Base-by-base conservation (phyloP, 2,329 filamentous ascomycete genomes). In the Pseudonectria buxi region DNA sequence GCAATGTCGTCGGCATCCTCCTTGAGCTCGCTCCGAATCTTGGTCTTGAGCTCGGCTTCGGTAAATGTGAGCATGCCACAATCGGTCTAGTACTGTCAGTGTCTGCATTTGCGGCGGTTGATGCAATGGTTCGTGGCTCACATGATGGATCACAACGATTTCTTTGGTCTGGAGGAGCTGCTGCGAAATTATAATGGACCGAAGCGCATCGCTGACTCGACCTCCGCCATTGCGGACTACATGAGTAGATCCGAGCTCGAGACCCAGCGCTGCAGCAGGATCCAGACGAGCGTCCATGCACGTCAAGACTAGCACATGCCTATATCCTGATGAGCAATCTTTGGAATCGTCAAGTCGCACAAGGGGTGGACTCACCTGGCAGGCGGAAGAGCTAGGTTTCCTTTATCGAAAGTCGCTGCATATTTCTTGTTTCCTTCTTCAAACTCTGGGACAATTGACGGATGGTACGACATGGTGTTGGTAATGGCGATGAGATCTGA, bases 231-330 rank as follows among this genome's bases (percentile, higher is more conserved):
- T 87, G 36, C 83, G 78, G 39, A 87, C 80, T 14, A 86, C 74
- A 57, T 90, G 84, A 1, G 84, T 84, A 45, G 86, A 81, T 26
- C 84, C 84, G 13, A 86, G 72, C 14, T 71, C 64, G 38, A 89
- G 81, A 7, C 80, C 81, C 35, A 86, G 82, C 2, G 81, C 81
- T 6, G 71, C 63, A 2, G 76, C 70, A 0, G 83, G 78, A 50
- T 89, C 71, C 46, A 78, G 67, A 28, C 84, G 77, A 4, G 85
- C 82, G 53, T 89, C 84, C 83, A 89, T 90, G 62, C 85, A 89
- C 1, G 83, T 84, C 26, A 88, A 70, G 15, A 54, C 41, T 9
- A 22, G 9, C 9, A 22, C 18, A 9, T 22, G 18, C 18, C 18
- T 22, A 9, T 22, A n/a, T n/a, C n/a, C n/a, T 22, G 18, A 22